These are phyloP conservation scores for Colletotrichum costaricense DNA, from an alignment of 2,329 filamentous ascomycete genomes.

Conservation along the genomic window DNA sequence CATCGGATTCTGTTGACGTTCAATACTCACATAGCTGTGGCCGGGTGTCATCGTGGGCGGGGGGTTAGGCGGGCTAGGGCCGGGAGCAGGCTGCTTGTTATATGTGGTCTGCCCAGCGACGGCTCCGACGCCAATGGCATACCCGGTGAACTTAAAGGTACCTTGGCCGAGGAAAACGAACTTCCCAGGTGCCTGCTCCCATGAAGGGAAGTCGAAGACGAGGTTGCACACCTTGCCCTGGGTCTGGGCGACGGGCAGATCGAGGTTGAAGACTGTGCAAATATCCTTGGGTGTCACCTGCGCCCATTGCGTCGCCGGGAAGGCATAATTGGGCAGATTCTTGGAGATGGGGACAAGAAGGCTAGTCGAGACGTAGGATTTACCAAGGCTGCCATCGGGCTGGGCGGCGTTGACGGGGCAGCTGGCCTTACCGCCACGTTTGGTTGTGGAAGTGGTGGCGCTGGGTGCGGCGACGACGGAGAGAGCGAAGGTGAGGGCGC, in stretches of 20 bases:
- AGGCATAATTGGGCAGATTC: constrained; percentile 12
- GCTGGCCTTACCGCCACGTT: background rate
- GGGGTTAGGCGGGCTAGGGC: constrained; percentile 28
- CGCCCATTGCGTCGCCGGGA: constrained; percentile 11
- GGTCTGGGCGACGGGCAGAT: constrained; percentile 23
- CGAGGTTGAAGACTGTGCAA: constrained; percentile 34
- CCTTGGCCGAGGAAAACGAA: constrained; percentile 23
- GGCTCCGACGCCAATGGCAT: constrained; percentile 27
- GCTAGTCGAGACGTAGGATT: constrained; percentile 13
- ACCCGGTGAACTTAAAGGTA: constrained; percentile 27
- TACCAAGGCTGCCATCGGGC: constrained; percentile 28
- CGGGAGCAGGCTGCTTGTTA: constrained; percentile 26
- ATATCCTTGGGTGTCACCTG: constrained; percentile 17
- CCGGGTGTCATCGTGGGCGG: constrained; percentile 27
- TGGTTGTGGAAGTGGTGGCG: background rate
- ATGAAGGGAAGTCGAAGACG: constrained; percentile 25
- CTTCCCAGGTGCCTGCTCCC: constrained; percentile 10
- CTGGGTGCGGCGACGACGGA: constrained; percentile 10
- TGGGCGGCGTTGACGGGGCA: constrained; percentile 27
- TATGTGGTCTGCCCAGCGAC: constrained; percentile 29
- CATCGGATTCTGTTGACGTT: no score
- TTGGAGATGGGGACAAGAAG: constrained; percentile 28
- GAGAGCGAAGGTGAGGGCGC: constrained; percentile 1
- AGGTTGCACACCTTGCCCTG: constrained; percentile 33
- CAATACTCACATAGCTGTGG: constrained; percentile 22